A percentile compares a stretch with the other conserved stretches of the same genome.
phyloP scores from a whole-genome alignment of 495 filamentous ascomycete species.

The Talaromyces wortmannii region DNA sequence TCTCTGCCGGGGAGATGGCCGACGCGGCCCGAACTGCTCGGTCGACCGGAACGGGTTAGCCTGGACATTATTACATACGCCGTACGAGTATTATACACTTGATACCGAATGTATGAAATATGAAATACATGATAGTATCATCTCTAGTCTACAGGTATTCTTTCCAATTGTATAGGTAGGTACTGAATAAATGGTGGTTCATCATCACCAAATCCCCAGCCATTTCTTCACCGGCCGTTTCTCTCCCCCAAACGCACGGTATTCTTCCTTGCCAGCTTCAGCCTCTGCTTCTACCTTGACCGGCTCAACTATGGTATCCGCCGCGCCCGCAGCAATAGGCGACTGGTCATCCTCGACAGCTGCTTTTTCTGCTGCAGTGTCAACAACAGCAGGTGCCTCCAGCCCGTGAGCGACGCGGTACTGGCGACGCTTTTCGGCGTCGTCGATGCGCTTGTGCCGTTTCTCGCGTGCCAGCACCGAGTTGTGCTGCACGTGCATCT shows the following conservation, averaged over 20 bases:
- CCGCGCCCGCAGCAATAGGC: slow-evolving; percentile 19
- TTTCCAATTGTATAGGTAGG: too few species aligned
- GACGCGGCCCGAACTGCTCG: too few species aligned
- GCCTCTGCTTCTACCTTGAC: background rate
- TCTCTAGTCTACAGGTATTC: too few species aligned
- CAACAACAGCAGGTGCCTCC: slow-evolving; percentile 35
- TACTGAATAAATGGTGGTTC: too few species aligned
- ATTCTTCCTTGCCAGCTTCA: slow-evolving; percentile 20
- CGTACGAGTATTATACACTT: too few species aligned
- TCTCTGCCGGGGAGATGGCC: too few species aligned
- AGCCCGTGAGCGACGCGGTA: slow-evolving; percentile 81
- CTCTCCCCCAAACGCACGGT: slow-evolving; percentile 31
- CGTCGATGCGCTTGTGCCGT: slow-evolving; percentile 60
- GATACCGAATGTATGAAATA: too few species aligned
- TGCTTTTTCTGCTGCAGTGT: slow-evolving; percentile 6
- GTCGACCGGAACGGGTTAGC: too few species aligned
- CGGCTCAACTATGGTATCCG: background rate
- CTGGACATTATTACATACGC: too few species aligned
- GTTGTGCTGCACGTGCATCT: slow-evolving; percentile 59
- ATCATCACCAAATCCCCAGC: slow-evolving; percentile 52
- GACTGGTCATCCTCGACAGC: slow-evolving; percentile 22
- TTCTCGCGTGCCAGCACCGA: slow-evolving; percentile 57
- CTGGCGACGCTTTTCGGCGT: slow-evolving; percentile 69
- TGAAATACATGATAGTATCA: too few species aligned
- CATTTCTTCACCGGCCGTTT: slow-evolving; percentile 52